phyloP scores from a whole-genome alignment of 257 asterid species.

The Salvia hispanica region DNA sequence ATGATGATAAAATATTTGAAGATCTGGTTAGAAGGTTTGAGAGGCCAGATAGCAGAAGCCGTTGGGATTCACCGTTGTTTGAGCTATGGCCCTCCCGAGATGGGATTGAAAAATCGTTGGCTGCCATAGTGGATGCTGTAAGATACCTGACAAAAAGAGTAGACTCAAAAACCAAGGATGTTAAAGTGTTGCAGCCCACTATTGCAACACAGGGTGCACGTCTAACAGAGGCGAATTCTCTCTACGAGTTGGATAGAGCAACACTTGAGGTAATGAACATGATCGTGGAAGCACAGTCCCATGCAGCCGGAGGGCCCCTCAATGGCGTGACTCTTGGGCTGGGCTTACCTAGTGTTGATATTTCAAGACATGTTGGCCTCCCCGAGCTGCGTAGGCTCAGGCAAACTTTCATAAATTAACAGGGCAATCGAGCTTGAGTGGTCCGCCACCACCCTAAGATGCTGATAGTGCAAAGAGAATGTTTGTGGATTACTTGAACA shows the following conservation, averaged over 20 bases:
- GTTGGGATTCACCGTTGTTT: constrained; percentile 97
- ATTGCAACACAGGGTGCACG: constrained; percentile 82
- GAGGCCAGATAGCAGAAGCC: constrained; percentile 82
- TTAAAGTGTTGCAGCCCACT: constrained; percentile 85
- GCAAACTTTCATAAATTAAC: constrained; percentile 79
- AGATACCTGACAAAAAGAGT: constrained; percentile 74
- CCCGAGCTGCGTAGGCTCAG: constrained; percentile 88
- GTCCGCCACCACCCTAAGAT: constrained; percentile 89
- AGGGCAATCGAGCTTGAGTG: constrained; percentile 90
- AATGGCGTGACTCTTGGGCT: constrained; percentile 64
- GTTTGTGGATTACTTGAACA: constrained; percentile 95
- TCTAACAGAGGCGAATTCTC: constrained; percentile 66
- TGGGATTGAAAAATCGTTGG: constrained; percentile 59
- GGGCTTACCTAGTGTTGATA: constrained; percentile 62
- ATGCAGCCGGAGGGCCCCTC: constrained; percentile 73
- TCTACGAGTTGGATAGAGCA: constrained; percentile 90
- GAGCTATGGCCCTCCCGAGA: constrained; percentile 79
- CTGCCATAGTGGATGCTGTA: constrained; percentile 72
- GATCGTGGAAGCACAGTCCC: constrained; percentile 83
- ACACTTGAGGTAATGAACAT: constrained; percentile 75
- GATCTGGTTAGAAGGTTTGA: constrained; percentile 89
- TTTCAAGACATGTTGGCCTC: constrained; percentile 71
- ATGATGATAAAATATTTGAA: constrained; percentile 66
- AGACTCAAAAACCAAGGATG: constrained; percentile 81
- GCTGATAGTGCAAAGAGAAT: constrained; percentile 86